Evolutionary conservation across 352 stramenopile genomes (phyloP).

Genomic region (Peronospora destructor): DNA sequence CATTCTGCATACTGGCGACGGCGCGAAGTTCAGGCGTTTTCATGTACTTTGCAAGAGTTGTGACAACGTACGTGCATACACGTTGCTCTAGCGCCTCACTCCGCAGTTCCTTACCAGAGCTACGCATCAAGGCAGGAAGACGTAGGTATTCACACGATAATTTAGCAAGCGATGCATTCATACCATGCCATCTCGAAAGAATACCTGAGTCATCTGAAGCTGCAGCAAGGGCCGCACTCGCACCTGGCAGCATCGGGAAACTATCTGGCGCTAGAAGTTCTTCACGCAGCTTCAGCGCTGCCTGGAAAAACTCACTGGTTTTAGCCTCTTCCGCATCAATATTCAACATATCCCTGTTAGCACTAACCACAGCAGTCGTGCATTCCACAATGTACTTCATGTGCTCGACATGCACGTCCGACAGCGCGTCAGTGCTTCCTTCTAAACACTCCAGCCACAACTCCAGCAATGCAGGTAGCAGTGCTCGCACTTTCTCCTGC

Average conservation of each 20-base stretch:
- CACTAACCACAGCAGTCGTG: conserved; percentile 45
- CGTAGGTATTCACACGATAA: conserved; percentile 54
- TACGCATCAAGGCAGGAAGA: conserved; percentile 17
- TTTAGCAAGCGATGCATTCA: conserved; percentile 66
- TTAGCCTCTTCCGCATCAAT: conserved; percentile 17
- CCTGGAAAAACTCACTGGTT: conserved; percentile 23
- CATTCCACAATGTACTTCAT: conserved; percentile 78
- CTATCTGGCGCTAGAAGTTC: conserved; percentile 39
- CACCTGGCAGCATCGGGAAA: conserved; percentile 58
- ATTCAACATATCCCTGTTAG: conserved; percentile 30
- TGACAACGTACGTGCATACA: conserved; percentile 47
- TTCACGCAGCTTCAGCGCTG: conserved; percentile 45
- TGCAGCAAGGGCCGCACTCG: conserved; percentile 35
- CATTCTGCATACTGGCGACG: conserved; percentile 52
- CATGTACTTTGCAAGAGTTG: conserved; percentile 54
- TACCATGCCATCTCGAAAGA: conserved; percentile 58
- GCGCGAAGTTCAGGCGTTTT: conserved; percentile 52
- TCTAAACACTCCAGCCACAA: conserved; percentile 75
- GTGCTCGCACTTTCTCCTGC: conserved; percentile 56
- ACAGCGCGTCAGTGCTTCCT: conserved; percentile 43
- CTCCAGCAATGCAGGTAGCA: conserved; percentile 55
- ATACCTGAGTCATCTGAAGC: conserved; percentile 31
- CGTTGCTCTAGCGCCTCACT: conserved; percentile 33
- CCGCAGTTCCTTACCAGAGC: conserved; percentile 12
- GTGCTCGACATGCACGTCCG: conserved; percentile 61